Percentiles rank a stretch among this genome's conserved stretches.
Conservation (phyloP, 2,329 filamentous ascomycete genomes). For the Penicillium olsonii region DNA sequence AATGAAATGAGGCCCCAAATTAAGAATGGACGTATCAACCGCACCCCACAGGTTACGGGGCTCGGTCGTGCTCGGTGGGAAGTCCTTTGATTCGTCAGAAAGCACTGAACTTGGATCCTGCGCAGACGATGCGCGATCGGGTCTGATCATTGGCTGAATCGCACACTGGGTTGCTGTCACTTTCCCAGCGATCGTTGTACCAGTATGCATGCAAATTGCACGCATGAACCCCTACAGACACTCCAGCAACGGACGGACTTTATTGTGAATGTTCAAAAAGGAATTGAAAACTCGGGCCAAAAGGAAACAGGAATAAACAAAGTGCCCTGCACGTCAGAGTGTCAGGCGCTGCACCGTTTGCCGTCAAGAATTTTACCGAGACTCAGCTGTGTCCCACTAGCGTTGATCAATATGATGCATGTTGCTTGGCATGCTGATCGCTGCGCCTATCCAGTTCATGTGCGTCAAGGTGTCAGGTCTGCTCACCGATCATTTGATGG, state of each 20-base stretch:
- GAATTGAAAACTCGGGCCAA: no score
- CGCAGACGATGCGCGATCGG: neutral
- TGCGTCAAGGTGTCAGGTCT: neutral
- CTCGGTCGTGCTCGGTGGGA: slow-evolving; percentile 4
- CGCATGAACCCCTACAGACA: slow-evolving; percentile 21
- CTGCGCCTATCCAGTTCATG: neutral
- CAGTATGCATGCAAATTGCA: slow-evolving; percentile 15
- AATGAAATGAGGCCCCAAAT: no score
- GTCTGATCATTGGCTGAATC: slow-evolving; percentile 19
- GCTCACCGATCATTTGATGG: slow-evolving; percentile 10
- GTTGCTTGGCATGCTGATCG: slow-evolving; percentile 19
- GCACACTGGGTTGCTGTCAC: neutral
- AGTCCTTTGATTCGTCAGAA: slow-evolving; percentile 3
- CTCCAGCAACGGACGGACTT: no score
- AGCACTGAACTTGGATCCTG: neutral
- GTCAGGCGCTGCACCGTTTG: no score
- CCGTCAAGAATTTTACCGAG: no score
- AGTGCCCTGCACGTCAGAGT: no score
- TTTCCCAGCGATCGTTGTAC: neutral
- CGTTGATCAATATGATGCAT: slow-evolving; percentile 29
- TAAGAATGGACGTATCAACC: slow-evolving; percentile 26
- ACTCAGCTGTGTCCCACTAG: slow-evolving; percentile 8
- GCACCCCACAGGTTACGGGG: slow-evolving; percentile 6
- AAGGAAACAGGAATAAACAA: no score
- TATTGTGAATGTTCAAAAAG: no score